Evolutionary conservation across 805 yeast genomes (phyloP).

Genomic region (Candida ipomoeae): DNA sequence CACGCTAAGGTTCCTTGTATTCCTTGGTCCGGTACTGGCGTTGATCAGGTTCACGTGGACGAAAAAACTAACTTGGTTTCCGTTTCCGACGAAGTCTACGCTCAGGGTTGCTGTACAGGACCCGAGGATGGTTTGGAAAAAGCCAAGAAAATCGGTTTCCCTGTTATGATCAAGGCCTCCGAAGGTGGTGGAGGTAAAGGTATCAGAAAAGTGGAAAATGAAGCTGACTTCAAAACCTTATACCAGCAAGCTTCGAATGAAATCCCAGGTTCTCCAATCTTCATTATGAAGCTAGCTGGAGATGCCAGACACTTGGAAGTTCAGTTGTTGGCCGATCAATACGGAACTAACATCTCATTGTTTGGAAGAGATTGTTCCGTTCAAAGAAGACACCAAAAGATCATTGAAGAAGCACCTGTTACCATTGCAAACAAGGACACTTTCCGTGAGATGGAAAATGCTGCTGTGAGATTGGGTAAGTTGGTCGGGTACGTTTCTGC

Average conservation of each 20-base stretch:
- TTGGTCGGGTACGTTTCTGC: slow-evolving; percentile 98
- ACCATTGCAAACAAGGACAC: slow-evolving; percentile 86
- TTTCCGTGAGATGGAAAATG: slow-evolving; percentile 88
- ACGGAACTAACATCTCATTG: slow-evolving; percentile 93
- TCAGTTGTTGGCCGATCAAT: slow-evolving; percentile 95
- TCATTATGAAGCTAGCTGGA: slow-evolving; percentile 96
- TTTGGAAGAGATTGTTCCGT: slow-evolving; percentile 99
- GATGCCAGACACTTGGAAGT: slow-evolving; percentile 98
- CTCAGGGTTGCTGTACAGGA: slow-evolving; percentile 78
- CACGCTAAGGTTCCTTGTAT: slow-evolving; percentile 98
- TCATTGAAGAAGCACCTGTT: slow-evolving; percentile 98
- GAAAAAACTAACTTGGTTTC: slow-evolving; percentile 72
- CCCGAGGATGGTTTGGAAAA: slow-evolving; percentile 87
- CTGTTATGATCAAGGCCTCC: slow-evolving; percentile 98
- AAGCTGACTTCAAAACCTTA: slow-evolving; percentile 67
- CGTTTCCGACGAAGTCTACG: slow-evolving; percentile 78
- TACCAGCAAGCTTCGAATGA: slow-evolving; percentile 95
- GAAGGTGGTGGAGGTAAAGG: slow-evolving; percentile 99
- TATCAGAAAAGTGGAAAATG: slow-evolving; percentile 90
- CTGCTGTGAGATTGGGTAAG: slow-evolving; percentile 95
- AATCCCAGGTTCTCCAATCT: slow-evolving; percentile 98
- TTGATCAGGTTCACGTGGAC: slow-evolving; percentile 74
- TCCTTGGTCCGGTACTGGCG: slow-evolving; percentile 99
- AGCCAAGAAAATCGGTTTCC: slow-evolving; percentile 90
- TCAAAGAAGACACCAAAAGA: slow-evolving; percentile 98